Evolutionary conservation across 139 green algal genomes (phyloP).

Genomic region (Ostreobium quekettii): DNA sequence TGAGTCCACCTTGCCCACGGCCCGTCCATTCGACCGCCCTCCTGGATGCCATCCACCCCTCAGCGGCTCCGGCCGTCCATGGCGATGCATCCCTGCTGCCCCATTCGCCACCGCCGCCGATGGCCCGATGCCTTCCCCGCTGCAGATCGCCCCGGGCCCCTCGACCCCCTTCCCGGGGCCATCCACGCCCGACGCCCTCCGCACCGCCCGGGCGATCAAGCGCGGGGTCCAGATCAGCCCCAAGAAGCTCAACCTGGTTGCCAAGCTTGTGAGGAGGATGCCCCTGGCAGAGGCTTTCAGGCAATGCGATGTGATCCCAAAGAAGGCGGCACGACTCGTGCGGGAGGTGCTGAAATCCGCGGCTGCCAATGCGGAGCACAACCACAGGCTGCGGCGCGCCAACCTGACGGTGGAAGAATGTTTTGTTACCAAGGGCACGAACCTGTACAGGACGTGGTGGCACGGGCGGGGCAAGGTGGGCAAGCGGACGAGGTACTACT

Average conservation of each 20-base stretch:
- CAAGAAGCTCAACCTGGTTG: constrained; percentile 17
- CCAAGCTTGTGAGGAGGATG: constrained; percentile 8
- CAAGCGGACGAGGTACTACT: not conserved
- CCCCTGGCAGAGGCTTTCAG: constrained; percentile 7
- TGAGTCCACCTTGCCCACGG: too few relatives aligned
- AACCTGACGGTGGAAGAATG: constrained; percentile 14
- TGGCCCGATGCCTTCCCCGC: too few relatives aligned
- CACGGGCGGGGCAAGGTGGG: constrained; percentile 7
- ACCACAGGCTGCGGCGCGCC: not conserved
- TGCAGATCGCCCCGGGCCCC: too few relatives aligned
- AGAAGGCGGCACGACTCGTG: constrained; percentile 7
- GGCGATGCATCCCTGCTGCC: too few relatives aligned
- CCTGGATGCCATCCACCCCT: too few relatives aligned
- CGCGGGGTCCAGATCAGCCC: constrained; percentile 4
- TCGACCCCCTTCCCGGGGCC: too few relatives aligned
- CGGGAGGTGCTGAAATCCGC: constrained; percentile 11
- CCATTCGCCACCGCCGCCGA: too few relatives aligned
- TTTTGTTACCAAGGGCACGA: constrained; percentile 7
- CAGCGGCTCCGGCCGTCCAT: too few relatives aligned
- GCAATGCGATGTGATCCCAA: constrained; percentile 8
- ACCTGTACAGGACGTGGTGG: not conserved
- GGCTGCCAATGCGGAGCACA: constrained; percentile 9
- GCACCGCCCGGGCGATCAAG: not conserved
- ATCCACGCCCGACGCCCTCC: not conserved
- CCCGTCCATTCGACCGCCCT: too few relatives aligned